phyloP scores from a whole-genome alignment of 169 alveolate genomes.

The Plasmodium falciparum region DNA sequence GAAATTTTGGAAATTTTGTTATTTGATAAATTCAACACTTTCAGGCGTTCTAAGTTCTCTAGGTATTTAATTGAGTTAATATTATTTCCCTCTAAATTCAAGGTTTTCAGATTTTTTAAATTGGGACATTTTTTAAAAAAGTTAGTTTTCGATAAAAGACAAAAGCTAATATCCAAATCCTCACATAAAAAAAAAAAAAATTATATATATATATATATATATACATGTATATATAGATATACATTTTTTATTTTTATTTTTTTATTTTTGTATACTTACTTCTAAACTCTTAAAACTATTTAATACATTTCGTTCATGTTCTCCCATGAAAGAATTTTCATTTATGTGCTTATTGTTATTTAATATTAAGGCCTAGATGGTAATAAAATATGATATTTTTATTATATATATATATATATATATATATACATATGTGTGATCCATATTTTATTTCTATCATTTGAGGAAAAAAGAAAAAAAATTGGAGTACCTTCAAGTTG shows the following conservation, averaged over 20 bases:
- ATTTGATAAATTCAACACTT: constrained; percentile 42
- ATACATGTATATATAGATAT: neutral
- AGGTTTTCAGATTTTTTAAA: constrained; percentile 21
- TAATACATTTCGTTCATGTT: constrained; percentile 13
- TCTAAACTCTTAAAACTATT: constrained; percentile 33
- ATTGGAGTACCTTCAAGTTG: constrained; percentile 24
- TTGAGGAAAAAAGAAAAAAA: neutral
- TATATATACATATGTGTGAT: neutral
- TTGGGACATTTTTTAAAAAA: constrained; percentile 36
- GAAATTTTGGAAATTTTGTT: constrained; percentile 60
- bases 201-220: neutral
- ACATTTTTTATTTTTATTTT: neutral
- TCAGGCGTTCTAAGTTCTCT: constrained; percentile 5
- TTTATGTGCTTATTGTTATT: constrained; percentile 71
- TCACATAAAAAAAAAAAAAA: constrained; percentile 3
- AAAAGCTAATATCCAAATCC: constrained; percentile 57
- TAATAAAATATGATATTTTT: neutral
- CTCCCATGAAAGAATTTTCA: constrained; percentile 52
- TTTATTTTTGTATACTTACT: constrained; percentile 11
- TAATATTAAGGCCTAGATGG: constrained; percentile 30
- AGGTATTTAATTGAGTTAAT: constrained; percentile 29
- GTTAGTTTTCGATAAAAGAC: constrained; percentile 30
- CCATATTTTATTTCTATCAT: neutral
- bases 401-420: no score
- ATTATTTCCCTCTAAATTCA: constrained; percentile 65